phyloP scores from a whole-genome alignment of 1,139 yeast species.

The Magnusiomyces sp. region DNA sequence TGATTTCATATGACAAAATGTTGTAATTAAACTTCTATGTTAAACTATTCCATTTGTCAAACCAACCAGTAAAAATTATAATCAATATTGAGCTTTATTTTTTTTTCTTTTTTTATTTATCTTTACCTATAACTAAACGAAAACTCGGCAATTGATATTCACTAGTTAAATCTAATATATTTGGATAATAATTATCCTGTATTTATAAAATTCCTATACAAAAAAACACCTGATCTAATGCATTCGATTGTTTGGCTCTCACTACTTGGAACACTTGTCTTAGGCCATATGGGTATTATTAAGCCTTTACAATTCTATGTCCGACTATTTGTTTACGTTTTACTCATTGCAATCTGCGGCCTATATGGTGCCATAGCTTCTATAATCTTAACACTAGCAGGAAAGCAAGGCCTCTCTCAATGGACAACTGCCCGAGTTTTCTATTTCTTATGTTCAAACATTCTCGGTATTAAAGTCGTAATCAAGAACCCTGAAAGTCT shows the following conservation, averaged over 20 bases:
- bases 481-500: conserved; percentile 55
- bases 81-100: too few relatives aligned
- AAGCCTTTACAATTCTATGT: conserved; percentile 33
- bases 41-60: too few relatives aligned
- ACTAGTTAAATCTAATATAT: too few relatives aligned
- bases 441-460: conserved; percentile 47
- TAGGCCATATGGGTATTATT: conserved; percentile 31
- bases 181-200: not conserved
- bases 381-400: conserved; percentile 51
- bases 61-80: too few relatives aligned
- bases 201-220: too few relatives aligned
- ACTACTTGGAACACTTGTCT: conserved; percentile 21
- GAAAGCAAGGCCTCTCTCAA: conserved; percentile 76
- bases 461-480: conserved; percentile 62
- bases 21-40: not conserved
- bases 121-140: too few relatives aligned
- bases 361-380: conserved; percentile 61
- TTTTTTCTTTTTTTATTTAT: too few relatives aligned
- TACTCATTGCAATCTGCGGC: conserved; percentile 27
- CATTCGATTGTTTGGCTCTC: conserved; percentile 1
- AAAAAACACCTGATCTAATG: too few relatives aligned
- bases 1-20: not conserved
- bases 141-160: too few relatives aligned
- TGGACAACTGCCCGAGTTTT: conserved; percentile 85
- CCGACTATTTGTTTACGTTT: conserved; percentile 29